Evolutionary conservation across 768 basidiomycete genomes (phyloP).

Genomic region (Tephrocybe sp.): DNA sequence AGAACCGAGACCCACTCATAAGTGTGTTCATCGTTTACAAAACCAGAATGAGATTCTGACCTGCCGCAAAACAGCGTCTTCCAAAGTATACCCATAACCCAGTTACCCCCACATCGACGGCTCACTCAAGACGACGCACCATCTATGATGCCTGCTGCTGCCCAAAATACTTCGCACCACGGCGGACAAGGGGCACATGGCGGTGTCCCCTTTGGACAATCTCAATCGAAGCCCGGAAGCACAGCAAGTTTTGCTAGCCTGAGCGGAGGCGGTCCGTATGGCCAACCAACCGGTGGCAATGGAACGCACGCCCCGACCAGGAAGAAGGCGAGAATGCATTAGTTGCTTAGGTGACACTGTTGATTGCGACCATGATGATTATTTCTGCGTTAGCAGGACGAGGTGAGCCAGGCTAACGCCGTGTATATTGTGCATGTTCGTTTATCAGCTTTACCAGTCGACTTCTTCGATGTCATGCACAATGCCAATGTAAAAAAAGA

Average conservation of each 20-base stretch:
- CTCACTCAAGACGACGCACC: slow-evolving; percentile 94
- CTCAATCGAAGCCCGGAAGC: slow-evolving; percentile 61
- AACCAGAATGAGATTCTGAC: neutral
- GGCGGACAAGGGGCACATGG: slow-evolving; percentile 27
- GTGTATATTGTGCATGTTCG: no score
- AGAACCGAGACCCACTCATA: slow-evolving; percentile 81
- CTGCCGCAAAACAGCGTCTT: slow-evolving; percentile 59
- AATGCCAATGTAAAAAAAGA: neutral
- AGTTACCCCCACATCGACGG: slow-evolving; percentile 81
- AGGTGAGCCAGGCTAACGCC: slow-evolving; percentile 5
- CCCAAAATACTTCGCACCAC: slow-evolving; percentile 43
- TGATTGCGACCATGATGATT: slow-evolving; percentile 5
- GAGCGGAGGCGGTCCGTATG: slow-evolving; percentile 51
- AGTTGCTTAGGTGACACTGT: slow-evolving; percentile 12
- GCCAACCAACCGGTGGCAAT: slow-evolving; percentile 34
- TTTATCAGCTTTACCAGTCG: neutral
- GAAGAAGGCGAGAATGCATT: slow-evolving; percentile 64
- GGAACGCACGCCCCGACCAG: slow-evolving; percentile 38
- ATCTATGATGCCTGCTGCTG: slow-evolving; percentile 73
- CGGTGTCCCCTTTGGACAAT: slow-evolving; percentile 44
- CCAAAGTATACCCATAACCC: slow-evolving; percentile 56
- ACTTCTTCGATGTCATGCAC: neutral
- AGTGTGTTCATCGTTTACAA: slow-evolving; percentile 52
- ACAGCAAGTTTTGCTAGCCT: slow-evolving; percentile 62
- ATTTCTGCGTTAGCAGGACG: slow-evolving; percentile 2